phyloP scores from a whole-genome alignment of 2,329 filamentous ascomycete species.

The Cordyceps militaris region DNA sequence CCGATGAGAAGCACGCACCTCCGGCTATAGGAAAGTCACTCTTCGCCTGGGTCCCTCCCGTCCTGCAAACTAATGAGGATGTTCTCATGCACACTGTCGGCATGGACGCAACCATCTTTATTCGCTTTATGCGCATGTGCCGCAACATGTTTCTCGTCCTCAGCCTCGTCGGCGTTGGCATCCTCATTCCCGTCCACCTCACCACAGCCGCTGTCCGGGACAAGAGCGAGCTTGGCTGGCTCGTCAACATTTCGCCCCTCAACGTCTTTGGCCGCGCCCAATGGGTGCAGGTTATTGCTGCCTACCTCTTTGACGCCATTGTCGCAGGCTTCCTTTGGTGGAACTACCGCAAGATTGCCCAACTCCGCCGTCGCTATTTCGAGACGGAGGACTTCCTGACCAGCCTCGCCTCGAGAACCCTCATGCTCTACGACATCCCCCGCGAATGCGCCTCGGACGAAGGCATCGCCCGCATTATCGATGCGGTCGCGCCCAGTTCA shows the following conservation, averaged over 20 bases:
- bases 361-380: conserved; percentile 71
- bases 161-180: conserved; percentile 62
- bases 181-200: conserved; percentile 78
- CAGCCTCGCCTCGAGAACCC: conserved; percentile 69
- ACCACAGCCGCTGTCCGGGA: conserved; percentile 29
- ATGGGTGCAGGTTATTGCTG: conserved; percentile 54
- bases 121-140: conserved; percentile 85
- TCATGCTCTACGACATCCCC: conserved; percentile 78
- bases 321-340: conserved; percentile 79
- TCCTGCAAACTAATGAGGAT: conserved; percentile 71
- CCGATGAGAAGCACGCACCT: conserved; percentile 82
- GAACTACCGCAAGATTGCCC: conserved; percentile 72
- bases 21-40: conserved; percentile 80
- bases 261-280: conserved; percentile 45
- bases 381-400: conserved; percentile 80
- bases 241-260: conserved; percentile 53
- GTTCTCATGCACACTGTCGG: conserved; percentile 76
- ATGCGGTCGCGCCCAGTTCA: conserved; percentile 69
- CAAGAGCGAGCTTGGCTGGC: conserved; percentile 34
- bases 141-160: conserved; percentile 79
- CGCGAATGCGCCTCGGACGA: conserved; percentile 73
- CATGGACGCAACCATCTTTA: conserved; percentile 83
- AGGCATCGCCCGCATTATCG: conserved; percentile 76
- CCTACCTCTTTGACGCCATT: conserved; percentile 64
- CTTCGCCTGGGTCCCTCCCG: conserved; percentile 77